Evolutionary conservation across 2,329 filamentous ascomycete species (phyloP).

Genomic region (Hirsutella thompsonii): DNA sequence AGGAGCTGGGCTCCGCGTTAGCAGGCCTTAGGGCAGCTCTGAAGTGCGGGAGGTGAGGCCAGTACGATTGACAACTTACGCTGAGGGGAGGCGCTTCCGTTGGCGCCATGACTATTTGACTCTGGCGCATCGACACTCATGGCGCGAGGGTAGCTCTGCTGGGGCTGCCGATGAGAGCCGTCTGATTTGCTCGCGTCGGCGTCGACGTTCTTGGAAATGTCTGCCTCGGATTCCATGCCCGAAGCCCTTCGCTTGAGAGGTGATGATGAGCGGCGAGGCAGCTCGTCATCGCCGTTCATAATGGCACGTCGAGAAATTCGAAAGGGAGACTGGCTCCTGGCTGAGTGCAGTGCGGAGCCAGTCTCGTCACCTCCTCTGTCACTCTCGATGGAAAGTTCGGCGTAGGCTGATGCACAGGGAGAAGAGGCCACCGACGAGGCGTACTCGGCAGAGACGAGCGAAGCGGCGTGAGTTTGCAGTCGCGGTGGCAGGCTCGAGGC

Average conservation of each 20-base stretch:
- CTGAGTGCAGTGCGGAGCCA: conserved; percentile 22
- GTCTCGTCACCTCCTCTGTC: conserved; percentile 38
- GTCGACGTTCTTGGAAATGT: conserved; percentile 27
- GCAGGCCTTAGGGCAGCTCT: background rate
- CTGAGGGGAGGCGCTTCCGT: conserved; percentile 9
- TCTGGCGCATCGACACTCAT: conserved; percentile 28
- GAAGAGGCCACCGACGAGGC: conserved; percentile 44
- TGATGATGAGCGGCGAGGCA: conserved; percentile 48
- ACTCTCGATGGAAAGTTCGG: conserved; percentile 42
- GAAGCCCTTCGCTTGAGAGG: conserved; percentile 51
- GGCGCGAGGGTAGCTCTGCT: conserved; percentile 18
- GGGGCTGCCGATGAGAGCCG: conserved; percentile 8
- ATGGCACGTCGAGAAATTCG: conserved; percentile 38
- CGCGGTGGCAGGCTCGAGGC: conserved; percentile 39
- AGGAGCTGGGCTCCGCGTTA: conserved; percentile 14
- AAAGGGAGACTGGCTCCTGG: conserved; percentile 39
- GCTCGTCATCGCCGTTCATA: conserved; percentile 46
- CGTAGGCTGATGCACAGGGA: conserved; percentile 40
- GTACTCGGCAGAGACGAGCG: conserved; percentile 33
- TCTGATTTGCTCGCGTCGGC: conserved; percentile 28
- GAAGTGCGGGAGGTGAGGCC: background rate
- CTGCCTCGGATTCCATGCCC: conserved; percentile 42
- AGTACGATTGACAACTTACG: conserved; percentile 12
- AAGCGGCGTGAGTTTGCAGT: conserved; percentile 31
- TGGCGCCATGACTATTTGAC: conserved; percentile 5